These are phyloP conservation scores for Lotmaria passim DNA, from an alignment of 208 protist species.

Conservation along the genomic window DNA sequence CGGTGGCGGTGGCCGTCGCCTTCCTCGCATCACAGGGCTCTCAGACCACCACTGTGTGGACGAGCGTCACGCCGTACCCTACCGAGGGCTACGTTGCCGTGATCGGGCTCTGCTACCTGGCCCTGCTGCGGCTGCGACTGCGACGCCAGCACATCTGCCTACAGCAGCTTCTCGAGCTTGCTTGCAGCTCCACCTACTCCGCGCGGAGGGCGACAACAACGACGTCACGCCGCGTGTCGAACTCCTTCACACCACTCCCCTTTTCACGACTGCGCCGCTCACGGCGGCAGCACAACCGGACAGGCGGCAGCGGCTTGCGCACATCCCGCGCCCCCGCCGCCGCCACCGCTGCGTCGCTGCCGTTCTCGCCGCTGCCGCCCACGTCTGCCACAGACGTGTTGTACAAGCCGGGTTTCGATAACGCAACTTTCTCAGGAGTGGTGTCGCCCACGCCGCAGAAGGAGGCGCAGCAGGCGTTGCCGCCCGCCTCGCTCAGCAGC, in stretches of 20 bases:
- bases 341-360: too few relatives aligned
- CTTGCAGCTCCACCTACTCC: not conserved
- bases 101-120: conserved; percentile 2
- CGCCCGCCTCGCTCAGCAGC: not conserved
- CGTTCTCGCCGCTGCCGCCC: conserved; percentile 8
- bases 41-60: not conserved
- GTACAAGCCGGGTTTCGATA: conserved; percentile 4
- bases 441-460: not conserved
- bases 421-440: conserved; percentile 3
- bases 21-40: not conserved
- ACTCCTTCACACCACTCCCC: not conserved
- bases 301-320: not conserved
- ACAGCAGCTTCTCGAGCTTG: not conserved
- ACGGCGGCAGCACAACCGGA: not conserved
- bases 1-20: conserved; percentile 9
- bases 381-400: not conserved
- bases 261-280: conserved; percentile 5
- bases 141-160: not conserved
- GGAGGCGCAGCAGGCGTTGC: not conserved
- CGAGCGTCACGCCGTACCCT: not conserved
- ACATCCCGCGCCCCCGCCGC: too few relatives aligned
- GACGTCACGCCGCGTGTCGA: not conserved
- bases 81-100: conserved; percentile 22
- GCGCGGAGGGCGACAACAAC: too few relatives aligned
- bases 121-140: conserved; percentile 5